Evolutionary conservation across 1,139 yeast genomes (phyloP), one percentile per base, ranked within the genome.

Genomic region (Geotrichum armillariae): DNA sequence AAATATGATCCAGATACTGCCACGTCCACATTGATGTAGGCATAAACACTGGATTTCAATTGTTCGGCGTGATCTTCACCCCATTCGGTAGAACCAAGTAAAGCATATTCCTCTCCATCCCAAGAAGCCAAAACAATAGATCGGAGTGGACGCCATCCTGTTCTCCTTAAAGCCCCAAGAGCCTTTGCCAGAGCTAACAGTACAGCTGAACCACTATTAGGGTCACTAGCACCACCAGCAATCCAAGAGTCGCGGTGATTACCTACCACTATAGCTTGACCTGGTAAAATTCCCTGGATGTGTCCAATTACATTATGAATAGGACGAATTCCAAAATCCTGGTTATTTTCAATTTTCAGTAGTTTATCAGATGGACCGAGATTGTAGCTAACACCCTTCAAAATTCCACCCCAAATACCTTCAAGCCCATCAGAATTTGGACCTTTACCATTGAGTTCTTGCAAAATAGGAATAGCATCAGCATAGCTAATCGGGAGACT

Each of bases 221-320:
- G 88, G 64, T 83, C 89, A 21, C 81, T 82, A 2, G 86, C 86
- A 20, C 86, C 85, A 49, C 85, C 84, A 48, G 78, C 75, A 54
- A 85, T 81, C 89, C 89, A 83, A 1, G 88, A 78, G 60, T 83
- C 89, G 52, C 86, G 76, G 60, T 83, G 89, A 61, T 83, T 83
- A 38, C 89, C 89, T 46, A 83, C 63, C 21, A 83, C 63, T 46
- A 83, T 71, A 3, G 79, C 78, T 53, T 80, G 82, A 49, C 75
- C 73, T 8, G 53, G 38, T 33, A 71, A 67, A n/a, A 66, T 65
- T 36, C 89, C 89, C 48, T 73, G 73, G 38, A 81, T 66, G 32
- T 70, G 71, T 21, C 82, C 88, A 59, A 80, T 70, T 22, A 82
- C 82, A 59, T 83, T 81, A 65, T 74, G 70, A 56, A 80, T 73